Percentiles rank a stretch among this genome's conserved stretches.
Conservation (phyloP, 352 stramenopile species). For the Phytophthora foliorum region DNA sequence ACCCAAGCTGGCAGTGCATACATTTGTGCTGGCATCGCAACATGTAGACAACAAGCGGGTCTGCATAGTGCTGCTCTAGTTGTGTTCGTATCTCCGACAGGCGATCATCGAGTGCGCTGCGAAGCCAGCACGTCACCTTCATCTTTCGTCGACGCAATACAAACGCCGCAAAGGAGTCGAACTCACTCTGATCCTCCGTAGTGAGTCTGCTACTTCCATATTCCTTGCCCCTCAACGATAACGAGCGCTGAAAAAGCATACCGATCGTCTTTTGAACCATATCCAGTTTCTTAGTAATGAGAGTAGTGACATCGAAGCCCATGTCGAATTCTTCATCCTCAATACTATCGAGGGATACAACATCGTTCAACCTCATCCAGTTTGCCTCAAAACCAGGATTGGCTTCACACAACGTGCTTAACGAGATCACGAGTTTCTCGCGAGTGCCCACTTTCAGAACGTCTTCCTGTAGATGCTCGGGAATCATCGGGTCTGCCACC, state of each 20-base stretch:
- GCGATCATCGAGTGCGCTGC: background rate
- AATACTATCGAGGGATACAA: slow-evolving; percentile 32
- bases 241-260: slow-evolving; percentile 8
- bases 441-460: slow-evolving; percentile 11
- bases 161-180: slow-evolving; percentile 34
- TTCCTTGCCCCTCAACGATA: slow-evolving; percentile 1
- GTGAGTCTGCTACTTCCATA: slow-evolving; percentile 2
- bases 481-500: slow-evolving; percentile 11
- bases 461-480: slow-evolving; percentile 27
- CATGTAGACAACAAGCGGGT: slow-evolving; percentile 32
- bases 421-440: slow-evolving; percentile 14
- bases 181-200: slow-evolving; percentile 8
- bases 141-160: slow-evolving; percentile 33
- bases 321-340: slow-evolving; percentile 48
- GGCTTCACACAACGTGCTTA: slow-evolving; percentile 37
- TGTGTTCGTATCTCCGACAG: slow-evolving; percentile 24
- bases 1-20: slow-evolving; percentile 52
- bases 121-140: slow-evolving; percentile 25
- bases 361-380: slow-evolving; percentile 28
- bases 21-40: slow-evolving; percentile 56
- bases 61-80: slow-evolving; percentile 12
- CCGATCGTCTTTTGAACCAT: slow-evolving; percentile 12
- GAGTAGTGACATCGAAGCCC: slow-evolving; percentile 21
- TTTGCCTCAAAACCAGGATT: slow-evolving; percentile 33
- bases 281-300: background rate